Conservation (phyloP, 1,284 basidiomycete species). For the Naganishia albida region DNA sequence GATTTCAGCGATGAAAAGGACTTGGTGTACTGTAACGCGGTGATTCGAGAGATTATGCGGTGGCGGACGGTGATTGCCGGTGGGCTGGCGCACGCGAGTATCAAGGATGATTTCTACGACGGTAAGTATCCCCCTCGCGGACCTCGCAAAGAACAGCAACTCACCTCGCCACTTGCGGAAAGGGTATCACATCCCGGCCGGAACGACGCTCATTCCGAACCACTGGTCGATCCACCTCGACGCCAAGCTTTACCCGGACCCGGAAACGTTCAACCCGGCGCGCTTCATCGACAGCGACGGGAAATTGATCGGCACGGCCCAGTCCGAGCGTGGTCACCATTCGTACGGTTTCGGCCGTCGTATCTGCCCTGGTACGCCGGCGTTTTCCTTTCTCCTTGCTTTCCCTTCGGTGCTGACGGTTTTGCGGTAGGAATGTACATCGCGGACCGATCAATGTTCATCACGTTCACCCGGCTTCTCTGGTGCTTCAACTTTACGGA, state of each 20-base stretch:
- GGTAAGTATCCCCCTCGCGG: slow-evolving; percentile 35
- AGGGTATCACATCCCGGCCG: slow-evolving; percentile 42
- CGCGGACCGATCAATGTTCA: slow-evolving; percentile 39
- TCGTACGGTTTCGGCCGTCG: slow-evolving; percentile 46
- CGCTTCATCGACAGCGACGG: slow-evolving; percentile 35
- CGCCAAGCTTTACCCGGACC: slow-evolving; percentile 36
- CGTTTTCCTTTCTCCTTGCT: neutral
- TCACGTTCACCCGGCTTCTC: slow-evolving; percentile 37
- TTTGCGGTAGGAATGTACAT: slow-evolving; percentile 36
- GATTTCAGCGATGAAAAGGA: slow-evolving; percentile 43
- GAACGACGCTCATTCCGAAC: slow-evolving; percentile 45
- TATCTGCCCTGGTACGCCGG: slow-evolving; percentile 25
- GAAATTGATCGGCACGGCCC: slow-evolving; percentile 37
- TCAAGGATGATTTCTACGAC: slow-evolving; percentile 45
- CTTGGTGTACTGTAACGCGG: slow-evolving; percentile 43
- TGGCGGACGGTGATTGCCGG: slow-evolving; percentile 50
- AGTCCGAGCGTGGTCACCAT: slow-evolving; percentile 39
- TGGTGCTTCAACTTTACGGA: slow-evolving; percentile 36
- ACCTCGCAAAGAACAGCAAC: neutral
- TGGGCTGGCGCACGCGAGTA: slow-evolving; percentile 40
- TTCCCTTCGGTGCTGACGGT: slow-evolving; percentile 3
- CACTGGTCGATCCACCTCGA: slow-evolving; percentile 45
- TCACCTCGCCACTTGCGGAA: neutral
- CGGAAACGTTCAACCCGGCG: slow-evolving; percentile 35
- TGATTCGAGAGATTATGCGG: slow-evolving; percentile 44